phyloP scores from a whole-genome alignment of 768 basidiomycete genomes.

The Suillus discolor region DNA sequence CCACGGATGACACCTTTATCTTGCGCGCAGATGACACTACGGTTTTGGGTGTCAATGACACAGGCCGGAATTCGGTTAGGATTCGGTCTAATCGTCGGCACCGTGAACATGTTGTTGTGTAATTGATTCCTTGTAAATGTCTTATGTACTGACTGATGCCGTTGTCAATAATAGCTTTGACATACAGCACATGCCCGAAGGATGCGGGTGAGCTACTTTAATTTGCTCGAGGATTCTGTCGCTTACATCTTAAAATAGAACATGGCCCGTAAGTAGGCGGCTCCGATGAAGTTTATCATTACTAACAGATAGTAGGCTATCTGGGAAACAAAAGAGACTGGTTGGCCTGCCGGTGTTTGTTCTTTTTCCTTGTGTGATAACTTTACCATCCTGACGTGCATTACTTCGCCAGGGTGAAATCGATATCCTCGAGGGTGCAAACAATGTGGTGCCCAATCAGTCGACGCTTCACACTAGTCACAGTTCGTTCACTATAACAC shows the following conservation, averaged over 20 bases:
- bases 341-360: constrained; percentile 23
- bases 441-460: constrained; percentile 37
- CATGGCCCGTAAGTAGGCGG: constrained; percentile 24
- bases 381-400: background rate
- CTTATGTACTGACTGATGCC: background rate
- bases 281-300: background rate
- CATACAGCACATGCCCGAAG: constrained; percentile 33
- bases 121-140: constrained; percentile 5
- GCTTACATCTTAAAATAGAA: constrained; percentile 15
- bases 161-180: constrained; percentile 24
- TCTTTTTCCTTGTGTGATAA: background rate
- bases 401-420: constrained; percentile 37
- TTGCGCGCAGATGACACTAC: constrained; percentile 33
- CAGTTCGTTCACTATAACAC: constrained; percentile 16
- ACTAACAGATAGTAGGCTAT: constrained; percentile 9
- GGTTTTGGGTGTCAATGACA: constrained; percentile 20
- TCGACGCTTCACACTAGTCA: constrained; percentile 32
- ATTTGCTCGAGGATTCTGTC: background rate
- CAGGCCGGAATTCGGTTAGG: constrained; percentile 34
- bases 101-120: constrained; percentile 22
- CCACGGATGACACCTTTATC: constrained; percentile 27
- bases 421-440: constrained; percentile 54
- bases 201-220: constrained; percentile 27
- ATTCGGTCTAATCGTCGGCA: constrained; percentile 26
- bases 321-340: background rate